Base-by-base conservation (phyloP, 2,329 filamentous ascomycete species). In the Sclerotinia minor region DNA sequence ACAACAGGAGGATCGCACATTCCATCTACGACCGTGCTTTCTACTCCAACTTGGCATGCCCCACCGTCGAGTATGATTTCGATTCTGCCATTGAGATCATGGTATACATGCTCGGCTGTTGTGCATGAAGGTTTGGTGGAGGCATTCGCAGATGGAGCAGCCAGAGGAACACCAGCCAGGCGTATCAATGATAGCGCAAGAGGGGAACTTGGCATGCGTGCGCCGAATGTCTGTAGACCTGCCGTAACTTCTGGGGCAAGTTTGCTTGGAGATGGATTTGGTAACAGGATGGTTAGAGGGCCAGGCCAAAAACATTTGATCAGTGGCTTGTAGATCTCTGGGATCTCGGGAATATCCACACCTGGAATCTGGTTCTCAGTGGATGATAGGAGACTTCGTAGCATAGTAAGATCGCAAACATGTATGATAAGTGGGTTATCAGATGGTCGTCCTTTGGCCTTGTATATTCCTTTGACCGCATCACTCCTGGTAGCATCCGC, bases 381-480 rank as follows among this genome's bases (percentile, higher is more conserved):
- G 29, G 71, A 68, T 8, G 49, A 26, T 65, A 76, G 53, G 29
- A 76, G 70, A 35, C 65, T 65, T 52, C 72, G 72, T 4, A 77
- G 69, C 75, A 76, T 76, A 2, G 67, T 71, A 15, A 97, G 79
- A 66, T 95, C 95, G 74, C 89, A 89, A 65, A 98, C 84, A 78
- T 99, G 95, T 32, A 97, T 89, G 73, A 99, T 99, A 68, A 99
- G 85, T 24, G 95, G 95, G 78, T 99, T 99, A 77, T 99, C 95
- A 8, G 90, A 91, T 4, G 95, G 95, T 67, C 95, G 83, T 67
- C 92, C 91, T 80, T 99, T 99, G 64, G 92, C 93, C 29, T 87
- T 84, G 79, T 95, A 99, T 72, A 99, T 99, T n/a, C 93, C 94
- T 75, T 85, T 88, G 8, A 98, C 94, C 2, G 94, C 91, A 32